Conservation (phyloP, 345 rosid species). For the Brassica carinata region DNA sequence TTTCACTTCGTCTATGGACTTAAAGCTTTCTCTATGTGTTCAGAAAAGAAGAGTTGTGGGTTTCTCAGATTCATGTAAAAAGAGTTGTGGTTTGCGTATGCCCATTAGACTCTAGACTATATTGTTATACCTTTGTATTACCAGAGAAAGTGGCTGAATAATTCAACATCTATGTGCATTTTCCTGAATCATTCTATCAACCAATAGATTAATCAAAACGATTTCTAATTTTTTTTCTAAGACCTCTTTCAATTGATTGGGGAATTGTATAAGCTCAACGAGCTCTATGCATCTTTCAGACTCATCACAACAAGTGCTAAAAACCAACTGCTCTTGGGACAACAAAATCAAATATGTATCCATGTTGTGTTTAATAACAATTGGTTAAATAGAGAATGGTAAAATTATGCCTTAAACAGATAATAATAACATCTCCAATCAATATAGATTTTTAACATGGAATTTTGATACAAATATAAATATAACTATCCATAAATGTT, state of each 20-base stretch:
- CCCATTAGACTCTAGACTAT: neutral
- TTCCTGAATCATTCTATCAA: neutral
- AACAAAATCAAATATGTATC: neutral
- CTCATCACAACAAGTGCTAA: neutral
- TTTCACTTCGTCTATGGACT: conserved; percentile 16
- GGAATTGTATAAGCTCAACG: neutral
- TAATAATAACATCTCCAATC: neutral
- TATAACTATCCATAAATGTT: neutral
- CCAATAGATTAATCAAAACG: neutral
- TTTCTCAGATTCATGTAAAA: conserved; percentile 5
- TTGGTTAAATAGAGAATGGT: neutral
- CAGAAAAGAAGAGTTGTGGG: neutral
- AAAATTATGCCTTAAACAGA: neutral
- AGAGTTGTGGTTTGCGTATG: neutral
- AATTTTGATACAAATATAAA: no score
- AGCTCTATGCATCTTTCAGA: neutral
- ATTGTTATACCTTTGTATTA: conserved; percentile 12
- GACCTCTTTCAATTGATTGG: neutral
- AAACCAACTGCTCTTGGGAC: neutral
- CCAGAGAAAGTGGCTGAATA: neutral
- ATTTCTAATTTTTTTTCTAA: neutral
- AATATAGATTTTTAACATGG: neutral
- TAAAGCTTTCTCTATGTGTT: conserved; percentile 1
- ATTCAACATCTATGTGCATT: neutral
- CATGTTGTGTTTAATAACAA: neutral